Conservation (phyloP, 2,329 filamentous ascomycete genomes). For the Fusarium sp. region DNA sequence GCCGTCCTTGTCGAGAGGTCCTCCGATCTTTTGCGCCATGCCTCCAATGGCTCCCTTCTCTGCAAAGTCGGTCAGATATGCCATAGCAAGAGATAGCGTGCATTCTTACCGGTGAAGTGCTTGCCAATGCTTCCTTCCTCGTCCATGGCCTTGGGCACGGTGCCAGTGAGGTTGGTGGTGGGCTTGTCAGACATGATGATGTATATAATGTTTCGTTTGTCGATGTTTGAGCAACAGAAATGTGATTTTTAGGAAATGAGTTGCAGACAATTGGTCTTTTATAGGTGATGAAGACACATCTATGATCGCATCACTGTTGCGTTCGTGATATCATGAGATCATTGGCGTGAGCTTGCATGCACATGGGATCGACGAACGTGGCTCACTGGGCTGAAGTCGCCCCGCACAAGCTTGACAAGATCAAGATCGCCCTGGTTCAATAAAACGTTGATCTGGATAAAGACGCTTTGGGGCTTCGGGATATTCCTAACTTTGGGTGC, state of each 20-base stretch:
- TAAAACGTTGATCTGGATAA: not conserved
- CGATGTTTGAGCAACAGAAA: not conserved
- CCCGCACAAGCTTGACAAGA: not conserved
- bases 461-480: not conserved
- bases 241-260: not conserved
- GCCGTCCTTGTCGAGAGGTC: slow-evolving; percentile 62
- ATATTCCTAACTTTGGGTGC: not conserved
- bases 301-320: not conserved
- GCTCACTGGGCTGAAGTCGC: not conserved
- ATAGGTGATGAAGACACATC: not conserved
- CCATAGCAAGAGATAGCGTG: accelerated
- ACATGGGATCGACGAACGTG: not conserved
- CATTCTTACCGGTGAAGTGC: slow-evolving; percentile 62
- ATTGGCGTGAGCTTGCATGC: not conserved
- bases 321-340: slow-evolving; percentile 1
- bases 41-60: slow-evolving; percentile 62
- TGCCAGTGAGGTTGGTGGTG: not conserved
- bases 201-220: not conserved
- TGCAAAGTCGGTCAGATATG: slow-evolving; percentile 16
- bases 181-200: slow-evolving; percentile 34
- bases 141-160: slow-evolving; percentile 57
- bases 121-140: slow-evolving; percentile 63
- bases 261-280: not conserved
- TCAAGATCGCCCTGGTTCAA: not conserved
- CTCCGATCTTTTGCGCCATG: slow-evolving; percentile 61